phyloP scores from a whole-genome alignment of 768 basidiomycete species.

The Lentinula raphanica region DNA sequence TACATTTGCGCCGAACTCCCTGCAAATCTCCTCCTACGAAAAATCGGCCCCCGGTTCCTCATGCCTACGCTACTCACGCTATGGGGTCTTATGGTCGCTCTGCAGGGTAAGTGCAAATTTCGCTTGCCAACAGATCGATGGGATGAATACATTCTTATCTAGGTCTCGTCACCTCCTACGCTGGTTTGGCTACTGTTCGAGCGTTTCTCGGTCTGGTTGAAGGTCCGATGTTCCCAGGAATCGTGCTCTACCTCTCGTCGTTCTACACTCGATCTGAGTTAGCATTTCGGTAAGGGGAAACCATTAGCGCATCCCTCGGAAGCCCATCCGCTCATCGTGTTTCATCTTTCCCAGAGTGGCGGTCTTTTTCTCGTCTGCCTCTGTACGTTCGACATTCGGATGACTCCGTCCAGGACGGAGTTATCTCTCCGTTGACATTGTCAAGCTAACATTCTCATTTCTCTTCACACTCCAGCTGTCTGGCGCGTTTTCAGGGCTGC shows the following conservation, averaged over 20 bases:
- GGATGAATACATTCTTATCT: neutral
- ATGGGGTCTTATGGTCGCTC: constrained; percentile 46
- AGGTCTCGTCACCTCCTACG: constrained; percentile 43
- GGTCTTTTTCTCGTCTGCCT: constrained; percentile 32
- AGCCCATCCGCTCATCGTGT: neutral
- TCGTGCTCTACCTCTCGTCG: constrained; percentile 36
- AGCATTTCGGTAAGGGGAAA: constrained; percentile 22
- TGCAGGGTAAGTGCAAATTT: constrained; percentile 33
- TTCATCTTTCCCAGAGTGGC: constrained; percentile 27
- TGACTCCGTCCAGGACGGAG: no score
- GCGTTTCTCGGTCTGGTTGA: constrained; percentile 49
- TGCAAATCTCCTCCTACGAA: constrained; percentile 39
- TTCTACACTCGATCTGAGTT: constrained; percentile 32
- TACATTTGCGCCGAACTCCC: constrained; percentile 46
- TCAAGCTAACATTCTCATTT: neutral
- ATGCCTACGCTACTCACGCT: constrained; percentile 42
- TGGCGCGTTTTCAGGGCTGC: constrained; percentile 58
- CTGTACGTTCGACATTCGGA: constrained; percentile 15
- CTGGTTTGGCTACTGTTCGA: constrained; percentile 44
- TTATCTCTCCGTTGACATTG: no score
- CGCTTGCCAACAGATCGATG: neutral
- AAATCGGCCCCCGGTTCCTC: constrained; percentile 41
- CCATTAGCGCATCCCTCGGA: neutral
- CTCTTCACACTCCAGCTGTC: constrained; percentile 30
- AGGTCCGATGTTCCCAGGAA: constrained; percentile 30